phyloP scores from a whole-genome alignment of 768 basidiomycete species.

The Hericium erinaceus region DNA sequence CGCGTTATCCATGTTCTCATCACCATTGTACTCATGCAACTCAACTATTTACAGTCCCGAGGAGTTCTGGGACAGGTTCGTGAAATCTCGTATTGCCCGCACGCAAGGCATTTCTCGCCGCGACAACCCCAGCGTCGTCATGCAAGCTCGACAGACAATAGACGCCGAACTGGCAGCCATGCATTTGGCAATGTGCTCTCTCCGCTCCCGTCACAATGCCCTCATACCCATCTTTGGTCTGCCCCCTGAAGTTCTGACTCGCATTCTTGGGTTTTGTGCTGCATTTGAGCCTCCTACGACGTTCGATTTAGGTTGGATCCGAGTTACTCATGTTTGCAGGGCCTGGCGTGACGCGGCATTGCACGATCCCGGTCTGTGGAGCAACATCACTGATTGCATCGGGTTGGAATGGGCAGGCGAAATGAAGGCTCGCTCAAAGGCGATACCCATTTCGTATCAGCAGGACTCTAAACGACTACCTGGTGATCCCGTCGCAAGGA shows the following conservation, averaged over 20 bases:
- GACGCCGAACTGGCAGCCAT: neutral
- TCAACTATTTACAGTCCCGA: neutral
- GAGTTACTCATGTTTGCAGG: neutral
- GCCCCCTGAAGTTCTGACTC: neutral
- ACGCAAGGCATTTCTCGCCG: neutral
- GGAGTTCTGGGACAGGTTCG: neutral
- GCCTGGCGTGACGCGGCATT: neutral
- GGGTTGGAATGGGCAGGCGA: neutral
- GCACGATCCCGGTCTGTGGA: neutral
- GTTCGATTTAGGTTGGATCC: neutral
- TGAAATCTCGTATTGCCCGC: neutral
- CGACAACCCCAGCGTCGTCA: neutral
- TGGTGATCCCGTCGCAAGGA: neutral
- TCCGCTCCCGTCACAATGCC: neutral
- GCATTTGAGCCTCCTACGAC: too few relatives aligned
- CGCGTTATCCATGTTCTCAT: too few relatives aligned
- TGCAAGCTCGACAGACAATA: neutral
- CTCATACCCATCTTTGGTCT: neutral
- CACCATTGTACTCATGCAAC: too few relatives aligned
- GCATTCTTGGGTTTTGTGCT: neutral
- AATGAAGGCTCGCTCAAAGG: neutral
- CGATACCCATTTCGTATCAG: neutral
- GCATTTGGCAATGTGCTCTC: neutral
- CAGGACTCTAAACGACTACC: neutral
- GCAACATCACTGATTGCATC: neutral